Conservation (phyloP, 306 rosid genomes). For the Citrullus colocynthis region DNA sequence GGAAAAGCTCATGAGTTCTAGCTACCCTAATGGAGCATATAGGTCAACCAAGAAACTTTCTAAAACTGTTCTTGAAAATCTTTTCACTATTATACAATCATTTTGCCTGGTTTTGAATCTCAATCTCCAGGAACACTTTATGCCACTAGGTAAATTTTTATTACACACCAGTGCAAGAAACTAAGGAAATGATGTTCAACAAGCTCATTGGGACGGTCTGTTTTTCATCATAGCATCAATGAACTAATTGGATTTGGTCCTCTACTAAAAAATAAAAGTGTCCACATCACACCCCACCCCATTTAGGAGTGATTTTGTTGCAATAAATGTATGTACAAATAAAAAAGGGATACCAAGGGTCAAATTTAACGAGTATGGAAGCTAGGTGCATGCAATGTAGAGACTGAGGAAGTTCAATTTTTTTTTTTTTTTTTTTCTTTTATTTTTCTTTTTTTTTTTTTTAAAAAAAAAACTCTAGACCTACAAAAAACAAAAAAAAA, state of each 20-base stretch:
- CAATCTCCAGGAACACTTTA: not conserved
- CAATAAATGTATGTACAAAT: not conserved
- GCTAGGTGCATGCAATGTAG: not conserved
- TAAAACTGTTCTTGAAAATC: not conserved
- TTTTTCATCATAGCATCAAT: not conserved
- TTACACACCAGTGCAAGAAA: not conserved
- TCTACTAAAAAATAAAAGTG: no score
- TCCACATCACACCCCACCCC: no score
- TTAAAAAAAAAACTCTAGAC: slow-evolving; percentile 14
- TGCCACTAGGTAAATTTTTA: not conserved
- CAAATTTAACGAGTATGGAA: not conserved
- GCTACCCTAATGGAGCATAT: not conserved
- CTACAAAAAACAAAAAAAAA: no score
- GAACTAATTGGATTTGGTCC: not conserved
- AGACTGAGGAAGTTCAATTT: not conserved
- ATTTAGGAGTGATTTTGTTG: not conserved
- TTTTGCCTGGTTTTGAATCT: not conserved
- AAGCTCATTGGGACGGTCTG: not conserved
- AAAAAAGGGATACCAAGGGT: not conserved
- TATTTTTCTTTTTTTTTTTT: no score
- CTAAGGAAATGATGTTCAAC: not conserved
- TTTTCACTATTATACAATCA: not conserved
- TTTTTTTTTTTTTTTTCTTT: no score
- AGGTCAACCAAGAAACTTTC: not conserved
- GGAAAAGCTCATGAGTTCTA: not conserved